Percentiles rank a stretch among this genome's conserved stretches.
Conservation (phyloP, 75 land plant genomes). For the Gnetum montanum region DNA sequence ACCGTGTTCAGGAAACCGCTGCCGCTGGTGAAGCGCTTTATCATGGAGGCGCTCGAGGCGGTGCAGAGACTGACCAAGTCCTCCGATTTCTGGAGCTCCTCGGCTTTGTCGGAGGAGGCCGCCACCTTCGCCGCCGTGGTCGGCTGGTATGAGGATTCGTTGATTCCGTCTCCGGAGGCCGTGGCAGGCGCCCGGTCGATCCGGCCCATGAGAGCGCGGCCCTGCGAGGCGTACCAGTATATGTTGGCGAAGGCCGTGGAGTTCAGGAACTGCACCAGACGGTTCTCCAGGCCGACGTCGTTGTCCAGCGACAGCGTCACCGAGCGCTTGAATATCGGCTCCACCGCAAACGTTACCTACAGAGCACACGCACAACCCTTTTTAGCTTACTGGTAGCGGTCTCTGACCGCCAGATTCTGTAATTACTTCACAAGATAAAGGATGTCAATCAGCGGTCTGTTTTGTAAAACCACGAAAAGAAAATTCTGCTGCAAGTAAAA, state of each 20-base stretch:
- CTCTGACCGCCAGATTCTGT: too few species aligned
- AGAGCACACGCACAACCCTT: too few species aligned
- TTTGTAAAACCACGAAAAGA: too few species aligned
- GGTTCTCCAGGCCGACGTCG: constrained; percentile 13
- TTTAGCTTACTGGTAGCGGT: too few species aligned
- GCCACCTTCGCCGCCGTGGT: neutral
- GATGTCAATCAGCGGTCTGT: too few species aligned
- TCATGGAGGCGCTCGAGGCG: neutral
- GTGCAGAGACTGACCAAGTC: neutral
- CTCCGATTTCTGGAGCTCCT: neutral
- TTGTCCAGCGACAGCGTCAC: neutral
- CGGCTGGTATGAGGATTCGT: neutral
- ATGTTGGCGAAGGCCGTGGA: constrained; percentile 14
- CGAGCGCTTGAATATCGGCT: constrained; percentile 35
- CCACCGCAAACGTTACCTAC: constrained; percentile 16
- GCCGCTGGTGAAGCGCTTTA: neutral
- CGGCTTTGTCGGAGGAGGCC: neutral
- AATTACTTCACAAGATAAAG: too few species aligned
- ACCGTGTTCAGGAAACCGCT: constrained; percentile 10
- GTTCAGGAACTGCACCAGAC: constrained; percentile 1
- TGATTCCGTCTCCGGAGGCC: constrained; percentile 17
- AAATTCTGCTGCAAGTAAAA: too few species aligned
- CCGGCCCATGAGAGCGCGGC: constrained; percentile 4
- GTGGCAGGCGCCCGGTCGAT: constrained; percentile 7
- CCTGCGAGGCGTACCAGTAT: constrained; percentile 15